Percentiles rank a stretch among this genome's conserved stretches.
These are phyloP conservation scores for Auxenochlorella protothecoides DNA, from an alignment of 139 green algal genomes.

Conservation along the genomic window DNA sequence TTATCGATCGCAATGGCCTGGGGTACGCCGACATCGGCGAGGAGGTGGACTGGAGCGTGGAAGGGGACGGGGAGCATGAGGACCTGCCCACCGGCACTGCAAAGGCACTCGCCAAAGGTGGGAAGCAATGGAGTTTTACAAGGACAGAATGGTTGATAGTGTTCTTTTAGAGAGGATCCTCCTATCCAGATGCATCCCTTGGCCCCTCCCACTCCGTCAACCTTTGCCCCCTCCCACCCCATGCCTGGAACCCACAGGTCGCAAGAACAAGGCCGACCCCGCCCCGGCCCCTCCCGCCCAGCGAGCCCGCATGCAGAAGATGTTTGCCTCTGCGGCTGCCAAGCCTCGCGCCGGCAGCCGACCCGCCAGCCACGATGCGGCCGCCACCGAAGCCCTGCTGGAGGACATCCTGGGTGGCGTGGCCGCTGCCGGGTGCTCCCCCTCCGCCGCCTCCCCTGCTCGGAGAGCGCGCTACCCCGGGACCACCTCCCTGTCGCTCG, in stretches of 20 bases:
- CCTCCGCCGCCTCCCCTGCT: background rate
- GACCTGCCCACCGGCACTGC: too few relatives aligned
- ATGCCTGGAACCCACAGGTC: background rate
- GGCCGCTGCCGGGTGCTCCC: conserved; percentile 2
- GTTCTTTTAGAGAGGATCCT: too few relatives aligned
- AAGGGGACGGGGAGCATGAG: conserved; percentile 12
- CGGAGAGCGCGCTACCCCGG: background rate
- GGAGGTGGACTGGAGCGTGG: conserved; percentile 68
- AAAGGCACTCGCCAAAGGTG: too few relatives aligned
- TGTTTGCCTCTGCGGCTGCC: conserved; percentile 36
- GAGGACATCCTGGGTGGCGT: conserved; percentile 63
- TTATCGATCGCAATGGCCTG: conserved; percentile 65
- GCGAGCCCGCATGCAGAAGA: conserved; percentile 35
- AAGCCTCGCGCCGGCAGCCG: too few relatives aligned
- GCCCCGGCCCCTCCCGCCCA: conserved; percentile 17
- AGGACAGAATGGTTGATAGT: too few relatives aligned
- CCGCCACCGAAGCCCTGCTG: conserved; percentile 56
- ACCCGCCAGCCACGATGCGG: conserved; percentile 9
- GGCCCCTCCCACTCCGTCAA: conserved; percentile 1
- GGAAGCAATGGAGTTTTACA: too few relatives aligned
- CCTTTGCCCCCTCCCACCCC: conserved; percentile 14
- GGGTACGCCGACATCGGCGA: conserved; percentile 83
- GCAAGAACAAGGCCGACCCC: background rate
- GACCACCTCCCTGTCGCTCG: background rate
- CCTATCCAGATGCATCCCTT: too few relatives aligned